These are phyloP conservation scores for Prunus yedoensis DNA, from an alignment of 331 rosid genomes.

Conservation along the genomic window DNA sequence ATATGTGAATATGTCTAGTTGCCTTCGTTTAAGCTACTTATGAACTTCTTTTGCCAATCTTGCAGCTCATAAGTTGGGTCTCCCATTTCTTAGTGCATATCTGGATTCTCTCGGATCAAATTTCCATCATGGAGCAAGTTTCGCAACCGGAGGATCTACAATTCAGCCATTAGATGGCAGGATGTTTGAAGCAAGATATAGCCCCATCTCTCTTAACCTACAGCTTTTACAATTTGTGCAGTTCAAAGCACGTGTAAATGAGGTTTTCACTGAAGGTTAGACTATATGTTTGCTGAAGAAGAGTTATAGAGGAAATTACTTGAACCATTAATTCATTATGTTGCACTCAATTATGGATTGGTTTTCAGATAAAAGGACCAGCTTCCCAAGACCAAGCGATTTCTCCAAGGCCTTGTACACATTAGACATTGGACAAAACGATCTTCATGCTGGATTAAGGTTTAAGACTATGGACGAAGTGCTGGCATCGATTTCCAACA, in stretches of 20 bases:
- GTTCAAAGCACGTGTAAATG: constrained; percentile 30
- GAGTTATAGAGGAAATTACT: not conserved
- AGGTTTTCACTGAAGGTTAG: constrained; percentile 27
- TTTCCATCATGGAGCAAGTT: constrained; percentile 33
- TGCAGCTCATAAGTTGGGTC: constrained; percentile 37
- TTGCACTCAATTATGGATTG: not conserved
- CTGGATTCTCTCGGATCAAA: constrained; percentile 34
- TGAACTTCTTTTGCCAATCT: not conserved
- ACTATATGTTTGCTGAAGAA: not conserved
- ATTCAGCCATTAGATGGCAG: constrained; percentile 27
- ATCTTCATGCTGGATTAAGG: constrained; percentile 27
- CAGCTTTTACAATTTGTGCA: constrained; percentile 39
- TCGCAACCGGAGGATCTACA: constrained; percentile 35
- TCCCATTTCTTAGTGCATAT: constrained; percentile 38
- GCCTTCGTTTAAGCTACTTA: not conserved
- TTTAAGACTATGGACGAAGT: constrained; percentile 20
- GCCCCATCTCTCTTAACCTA: constrained; percentile 32
- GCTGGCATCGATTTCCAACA: constrained; percentile 21
- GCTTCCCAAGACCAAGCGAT: constrained; percentile 30
- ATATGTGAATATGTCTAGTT: no score
- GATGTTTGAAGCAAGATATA: constrained; percentile 24
- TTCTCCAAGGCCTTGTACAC: constrained; percentile 41
- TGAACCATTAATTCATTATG: not conserved
- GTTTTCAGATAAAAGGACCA: constrained; percentile 16
- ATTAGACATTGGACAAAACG: constrained; percentile 42